phyloP scores from a whole-genome alignment of 2,329 filamentous ascomycete genomes.

The Alternaria gansuensis region DNA sequence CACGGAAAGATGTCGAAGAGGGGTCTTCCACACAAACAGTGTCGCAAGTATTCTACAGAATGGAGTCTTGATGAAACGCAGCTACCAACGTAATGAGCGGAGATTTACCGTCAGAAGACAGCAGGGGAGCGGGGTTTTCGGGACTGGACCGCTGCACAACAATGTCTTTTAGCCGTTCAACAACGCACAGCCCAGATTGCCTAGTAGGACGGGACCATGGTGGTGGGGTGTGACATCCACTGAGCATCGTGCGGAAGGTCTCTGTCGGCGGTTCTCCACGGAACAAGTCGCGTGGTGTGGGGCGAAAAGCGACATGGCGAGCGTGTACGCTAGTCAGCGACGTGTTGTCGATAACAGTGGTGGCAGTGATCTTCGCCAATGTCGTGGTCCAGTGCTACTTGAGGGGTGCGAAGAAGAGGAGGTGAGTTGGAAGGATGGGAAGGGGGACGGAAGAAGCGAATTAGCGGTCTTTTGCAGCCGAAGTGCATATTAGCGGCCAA shows the following conservation, averaged over 20 bases:
- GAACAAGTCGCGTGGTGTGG: constrained; percentile 16
- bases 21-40: background rate
- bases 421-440: constrained; percentile 21
- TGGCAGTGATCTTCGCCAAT: constrained; percentile 21
- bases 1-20: background rate
- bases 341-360: constrained; percentile 8
- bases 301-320: constrained; percentile 8
- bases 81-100: constrained; percentile 5
- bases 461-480: constrained; percentile 33
- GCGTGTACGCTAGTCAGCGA: constrained; percentile 9
- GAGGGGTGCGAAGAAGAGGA: constrained; percentile 8
- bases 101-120: constrained; percentile 9
- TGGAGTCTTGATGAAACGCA: constrained; percentile 1
- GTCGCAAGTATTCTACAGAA: background rate
- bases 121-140: constrained; percentile 12
- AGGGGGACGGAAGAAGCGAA: constrained; percentile 25
- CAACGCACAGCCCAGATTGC: constrained; percentile 19
- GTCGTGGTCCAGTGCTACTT: constrained; percentile 8
- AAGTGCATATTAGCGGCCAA: constrained; percentile 31
- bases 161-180: constrained; percentile 27
- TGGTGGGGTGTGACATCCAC: constrained; percentile 18
- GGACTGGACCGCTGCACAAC: constrained; percentile 5
- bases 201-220: constrained; percentile 11
- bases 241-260: constrained; percentile 9
- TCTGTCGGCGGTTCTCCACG: constrained; percentile 10